A percentile compares a stretch with the other conserved stretches of the same genome.
phyloP scores from a whole-genome alignment of 2,329 filamentous ascomycete genomes.

The Fusarium albidum region DNA sequence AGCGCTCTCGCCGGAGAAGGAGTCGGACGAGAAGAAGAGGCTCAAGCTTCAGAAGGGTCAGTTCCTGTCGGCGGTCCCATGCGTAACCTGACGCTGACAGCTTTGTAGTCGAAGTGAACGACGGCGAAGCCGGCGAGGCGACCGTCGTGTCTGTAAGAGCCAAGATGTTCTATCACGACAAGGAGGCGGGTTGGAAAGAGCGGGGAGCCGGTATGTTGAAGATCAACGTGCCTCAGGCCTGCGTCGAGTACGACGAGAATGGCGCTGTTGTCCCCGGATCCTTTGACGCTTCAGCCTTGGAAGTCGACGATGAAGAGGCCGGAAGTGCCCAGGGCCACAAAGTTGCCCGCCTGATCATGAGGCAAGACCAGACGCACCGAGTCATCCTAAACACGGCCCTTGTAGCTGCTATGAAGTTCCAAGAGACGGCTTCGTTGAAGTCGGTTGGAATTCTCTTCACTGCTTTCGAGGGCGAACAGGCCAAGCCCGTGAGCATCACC shows the following conservation, averaged over 20 bases:
- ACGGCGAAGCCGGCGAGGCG: slow-evolving; percentile 84
- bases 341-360: slow-evolving; percentile 81
- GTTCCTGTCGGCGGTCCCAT: slow-evolving; percentile 38
- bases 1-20: slow-evolving; percentile 57
- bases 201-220: slow-evolving; percentile 85
- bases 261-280: slow-evolving; percentile 58
- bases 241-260: slow-evolving; percentile 63
- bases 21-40: slow-evolving; percentile 71
- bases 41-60: slow-evolving; percentile 74
- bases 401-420: slow-evolving; percentile 80
- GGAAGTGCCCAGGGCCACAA: slow-evolving; percentile 47
- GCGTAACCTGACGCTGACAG: slow-evolving; percentile 36
- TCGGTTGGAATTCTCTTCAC: slow-evolving; percentile 73
- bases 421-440: slow-evolving; percentile 78
- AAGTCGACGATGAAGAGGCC: slow-evolving; percentile 52
- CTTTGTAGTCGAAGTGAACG: slow-evolving; percentile 72
- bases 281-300: slow-evolving; percentile 63
- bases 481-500: slow-evolving; percentile 65
- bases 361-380: slow-evolving; percentile 87
- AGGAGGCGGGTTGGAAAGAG: slow-evolving; percentile 83
- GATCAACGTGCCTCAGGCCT: slow-evolving; percentile 75
- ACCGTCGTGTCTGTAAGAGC: slow-evolving; percentile 80
- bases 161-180: slow-evolving; percentile 84
- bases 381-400: slow-evolving; percentile 88
- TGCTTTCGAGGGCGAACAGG: slow-evolving; percentile 65